Evolutionary conservation across 306 rosid species (phyloP).

Genomic region (Cicer chorassanicum): DNA sequence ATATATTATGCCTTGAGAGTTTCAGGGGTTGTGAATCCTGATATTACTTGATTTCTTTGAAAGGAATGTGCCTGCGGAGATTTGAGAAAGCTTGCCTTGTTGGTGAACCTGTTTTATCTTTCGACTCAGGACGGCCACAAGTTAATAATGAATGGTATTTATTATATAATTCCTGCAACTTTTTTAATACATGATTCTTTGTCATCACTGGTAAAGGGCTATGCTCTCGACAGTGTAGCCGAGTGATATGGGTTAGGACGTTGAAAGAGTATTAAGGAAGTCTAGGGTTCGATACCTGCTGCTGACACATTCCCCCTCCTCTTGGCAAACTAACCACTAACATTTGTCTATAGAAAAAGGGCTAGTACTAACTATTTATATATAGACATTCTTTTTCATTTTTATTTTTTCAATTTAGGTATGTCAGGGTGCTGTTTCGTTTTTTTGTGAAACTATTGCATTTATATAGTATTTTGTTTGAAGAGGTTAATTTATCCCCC

Average conservation of each 20-base stretch:
- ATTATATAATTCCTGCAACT: slow-evolving; percentile 38
- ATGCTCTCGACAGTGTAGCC: not conserved
- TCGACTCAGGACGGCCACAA: slow-evolving; percentile 59
- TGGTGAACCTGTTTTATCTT: slow-evolving; percentile 72
- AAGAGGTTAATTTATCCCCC: not conserved
- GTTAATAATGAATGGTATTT: slow-evolving; percentile 79
- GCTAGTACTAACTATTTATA: slow-evolving; percentile 25
- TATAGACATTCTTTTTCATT: slow-evolving; percentile 5
- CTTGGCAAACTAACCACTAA: too few species aligned
- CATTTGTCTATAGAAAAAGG: not conserved
- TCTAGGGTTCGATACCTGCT: too few species aligned
- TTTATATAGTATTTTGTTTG: slow-evolving; percentile 19
- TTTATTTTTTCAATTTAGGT: slow-evolving; percentile 11
- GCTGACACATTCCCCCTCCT: too few species aligned
- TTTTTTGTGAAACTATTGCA: slow-evolving; percentile 28
- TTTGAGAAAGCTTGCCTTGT: slow-evolving; percentile 67
- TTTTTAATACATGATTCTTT: slow-evolving; percentile 35
- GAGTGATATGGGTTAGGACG: too few species aligned
- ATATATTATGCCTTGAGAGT: slow-evolving; percentile 16
- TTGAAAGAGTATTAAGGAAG: too few species aligned
- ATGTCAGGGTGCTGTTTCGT: not conserved
- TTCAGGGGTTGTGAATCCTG: slow-evolving; percentile 41
- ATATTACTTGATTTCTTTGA: slow-evolving; percentile 51
- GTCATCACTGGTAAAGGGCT: slow-evolving; percentile 13
- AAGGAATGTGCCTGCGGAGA: slow-evolving; percentile 93